Evolutionary conservation across 2,329 filamentous ascomycete genomes (phyloP).

Genomic region (Dryadomyces quercivorus): DNA sequence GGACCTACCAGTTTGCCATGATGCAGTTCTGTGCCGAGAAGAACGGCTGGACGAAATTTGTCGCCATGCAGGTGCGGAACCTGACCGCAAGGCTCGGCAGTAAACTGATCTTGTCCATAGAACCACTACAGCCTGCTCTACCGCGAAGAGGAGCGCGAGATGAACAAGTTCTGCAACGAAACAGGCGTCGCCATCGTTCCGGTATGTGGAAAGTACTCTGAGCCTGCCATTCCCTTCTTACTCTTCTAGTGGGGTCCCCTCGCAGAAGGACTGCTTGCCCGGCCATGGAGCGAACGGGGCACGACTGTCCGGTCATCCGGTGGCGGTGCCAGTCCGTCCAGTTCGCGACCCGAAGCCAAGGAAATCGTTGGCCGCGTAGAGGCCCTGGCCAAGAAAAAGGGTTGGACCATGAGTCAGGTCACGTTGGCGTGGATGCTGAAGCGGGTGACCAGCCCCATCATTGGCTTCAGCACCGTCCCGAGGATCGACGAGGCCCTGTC

Average conservation of each 20-base stretch:
- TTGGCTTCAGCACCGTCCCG: conserved; percentile 44
- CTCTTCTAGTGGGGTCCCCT: conserved; percentile 22
- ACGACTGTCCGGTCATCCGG: conserved; percentile 13
- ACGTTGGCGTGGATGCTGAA: conserved; percentile 50
- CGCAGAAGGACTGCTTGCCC: conserved; percentile 24
- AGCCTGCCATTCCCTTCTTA: no score
- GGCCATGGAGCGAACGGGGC: conserved; percentile 18
- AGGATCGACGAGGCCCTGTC: conserved; percentile 48
- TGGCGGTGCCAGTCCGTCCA: not conserved
- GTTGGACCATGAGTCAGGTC: conserved; percentile 8
- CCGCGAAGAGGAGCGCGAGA: conserved; percentile 47
- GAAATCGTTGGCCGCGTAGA: conserved; percentile 1
- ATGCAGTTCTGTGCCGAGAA: conserved; percentile 45
- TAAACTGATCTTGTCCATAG: not conserved
- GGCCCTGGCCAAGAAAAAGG: conserved; percentile 4
- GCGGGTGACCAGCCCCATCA: conserved; percentile 42
- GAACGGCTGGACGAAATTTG: conserved; percentile 47
- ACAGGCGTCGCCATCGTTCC: conserved; percentile 28
- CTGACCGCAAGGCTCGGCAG: not conserved
- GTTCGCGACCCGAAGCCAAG: not conserved
- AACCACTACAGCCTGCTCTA: conserved; percentile 48
- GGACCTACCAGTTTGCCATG: conserved; percentile 37
- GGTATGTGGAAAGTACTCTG: no score
- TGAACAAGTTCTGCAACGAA: conserved; percentile 28
- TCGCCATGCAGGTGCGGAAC: conserved; percentile 40